Evolutionary conservation across 306 rosid species (phyloP).

Genomic region (Luffa aegyptiaca): DNA sequence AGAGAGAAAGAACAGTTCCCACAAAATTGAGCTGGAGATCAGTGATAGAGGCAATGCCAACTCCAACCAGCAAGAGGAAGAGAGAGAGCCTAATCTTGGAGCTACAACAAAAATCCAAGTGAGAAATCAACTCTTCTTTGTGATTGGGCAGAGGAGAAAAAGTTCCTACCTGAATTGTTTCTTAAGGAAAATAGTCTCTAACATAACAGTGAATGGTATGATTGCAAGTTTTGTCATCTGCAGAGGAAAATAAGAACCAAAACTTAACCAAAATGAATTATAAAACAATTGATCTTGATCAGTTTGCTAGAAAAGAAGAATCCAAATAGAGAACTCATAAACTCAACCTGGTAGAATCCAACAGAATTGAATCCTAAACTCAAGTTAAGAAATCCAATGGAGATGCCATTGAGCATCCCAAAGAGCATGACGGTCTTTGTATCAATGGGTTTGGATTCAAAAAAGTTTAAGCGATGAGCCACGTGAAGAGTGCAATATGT

Average conservation of each 20-base stretch:
- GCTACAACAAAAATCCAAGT: slow-evolving; percentile 38
- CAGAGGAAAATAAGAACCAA: neutral
- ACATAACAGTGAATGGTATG: slow-evolving; percentile 85
- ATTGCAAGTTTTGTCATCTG: slow-evolving; percentile 99
- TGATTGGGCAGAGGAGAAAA: neutral
- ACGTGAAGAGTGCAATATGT: slow-evolving; percentile 88
- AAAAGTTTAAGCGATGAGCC: slow-evolving; percentile 71
- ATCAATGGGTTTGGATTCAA: slow-evolving; percentile 68
- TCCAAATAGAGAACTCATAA: neutral
- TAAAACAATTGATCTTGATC: neutral
- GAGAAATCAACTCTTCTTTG: neutral
- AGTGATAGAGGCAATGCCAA: slow-evolving; percentile 92
- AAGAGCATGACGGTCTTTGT: slow-evolving; percentile 74
- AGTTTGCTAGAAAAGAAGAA: neutral
- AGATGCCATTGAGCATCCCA: slow-evolving; percentile 81
- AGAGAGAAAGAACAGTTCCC: slow-evolving; percentile 71
- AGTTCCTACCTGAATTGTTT: slow-evolving; percentile 76
- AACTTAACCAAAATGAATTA: neutral
- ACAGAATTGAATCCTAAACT: slow-evolving; percentile 94
- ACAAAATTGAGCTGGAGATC: slow-evolving; percentile 91
- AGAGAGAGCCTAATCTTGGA: slow-evolving; percentile 68
- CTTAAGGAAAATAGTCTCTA: slow-evolving; percentile 70
- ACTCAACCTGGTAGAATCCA: slow-evolving; percentile 87
- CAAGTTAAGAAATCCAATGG: slow-evolving; percentile 92
- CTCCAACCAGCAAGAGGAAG: slow-evolving; percentile 68